A percentile compares a stretch with the other conserved stretches of the same genome.
These are phyloP conservation scores for Colletotrichum sp. DNA, from an alignment of 2,329 filamentous ascomycete genomes.

Conservation along the genomic window DNA sequence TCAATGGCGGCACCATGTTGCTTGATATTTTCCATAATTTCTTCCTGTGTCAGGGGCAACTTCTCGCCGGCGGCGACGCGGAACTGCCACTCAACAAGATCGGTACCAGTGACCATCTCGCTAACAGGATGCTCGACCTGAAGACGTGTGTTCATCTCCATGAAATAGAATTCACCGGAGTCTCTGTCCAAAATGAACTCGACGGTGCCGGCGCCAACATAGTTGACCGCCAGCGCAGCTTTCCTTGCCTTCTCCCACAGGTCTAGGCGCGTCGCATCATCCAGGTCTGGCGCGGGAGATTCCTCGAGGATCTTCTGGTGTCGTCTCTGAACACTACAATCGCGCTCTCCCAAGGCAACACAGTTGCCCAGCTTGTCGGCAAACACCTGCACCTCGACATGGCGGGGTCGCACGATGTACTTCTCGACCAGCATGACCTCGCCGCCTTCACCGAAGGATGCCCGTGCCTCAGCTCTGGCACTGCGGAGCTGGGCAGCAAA, in stretches of 20 bases:
- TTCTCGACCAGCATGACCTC: constrained; percentile 85
- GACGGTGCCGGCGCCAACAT: constrained; percentile 87
- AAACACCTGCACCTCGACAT: constrained; percentile 92
- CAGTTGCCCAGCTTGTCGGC: constrained; percentile 81
- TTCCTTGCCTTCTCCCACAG: constrained; percentile 71
- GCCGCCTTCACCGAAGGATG: constrained; percentile 80
- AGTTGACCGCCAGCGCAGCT: constrained; percentile 77
- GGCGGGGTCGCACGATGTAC: constrained; percentile 79
- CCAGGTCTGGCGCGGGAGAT: constrained; percentile 76
- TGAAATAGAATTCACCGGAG: constrained; percentile 80
- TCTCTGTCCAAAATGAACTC: constrained; percentile 91
- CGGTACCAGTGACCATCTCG: constrained; percentile 70
- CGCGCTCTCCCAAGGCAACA: constrained; percentile 84
- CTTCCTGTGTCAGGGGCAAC: constrained; percentile 59
- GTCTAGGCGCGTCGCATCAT: constrained; percentile 61
- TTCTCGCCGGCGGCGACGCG: constrained; percentile 68
- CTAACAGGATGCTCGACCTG: constrained; percentile 98
- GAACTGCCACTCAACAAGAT: constrained; percentile 96
- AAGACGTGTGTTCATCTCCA: constrained; percentile 85
- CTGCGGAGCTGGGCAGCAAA: constrained; percentile 74
- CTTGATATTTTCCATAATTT: constrained; percentile 77
- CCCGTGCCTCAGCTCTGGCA: constrained; percentile 76
- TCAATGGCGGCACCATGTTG: constrained; percentile 88
- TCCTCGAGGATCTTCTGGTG: constrained; percentile 95
- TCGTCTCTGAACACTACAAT: constrained; percentile 85